These are phyloP conservation scores for Bidens hawaiensis DNA, from an alignment of 140 eudicot genomes.

Conservation along the genomic window DNA sequence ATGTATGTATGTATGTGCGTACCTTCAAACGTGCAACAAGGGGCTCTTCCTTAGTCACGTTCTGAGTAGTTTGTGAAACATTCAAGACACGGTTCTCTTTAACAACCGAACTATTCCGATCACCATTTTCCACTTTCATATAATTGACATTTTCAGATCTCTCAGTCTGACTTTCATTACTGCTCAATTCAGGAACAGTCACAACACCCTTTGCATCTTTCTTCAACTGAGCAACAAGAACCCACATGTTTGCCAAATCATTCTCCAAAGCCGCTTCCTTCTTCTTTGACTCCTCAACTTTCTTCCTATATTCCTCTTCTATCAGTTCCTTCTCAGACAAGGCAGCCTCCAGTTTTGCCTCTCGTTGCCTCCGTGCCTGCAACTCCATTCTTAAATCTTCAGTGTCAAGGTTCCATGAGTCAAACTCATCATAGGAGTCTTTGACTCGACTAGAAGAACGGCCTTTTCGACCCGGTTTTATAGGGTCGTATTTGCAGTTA, in stretches of 20 bases:
- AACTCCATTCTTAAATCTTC: conserved; percentile 80
- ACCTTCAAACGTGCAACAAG: conserved; percentile 95
- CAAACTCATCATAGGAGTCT: conserved; percentile 68
- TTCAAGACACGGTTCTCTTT: conserved; percentile 50
- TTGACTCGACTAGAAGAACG: conserved; percentile 56
- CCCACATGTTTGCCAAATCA: conserved; percentile 99
- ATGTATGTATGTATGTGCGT: conserved; percentile 1
- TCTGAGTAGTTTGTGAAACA: conserved; percentile 32
- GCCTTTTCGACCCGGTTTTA: conserved; percentile 54
- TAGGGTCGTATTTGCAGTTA: conserved; percentile 48
- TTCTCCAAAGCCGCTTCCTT: conserved; percentile 84
- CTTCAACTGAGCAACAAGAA: conserved; percentile 94
- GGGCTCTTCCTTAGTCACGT: conserved; percentile 68
- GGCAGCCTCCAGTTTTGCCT: conserved; percentile 76
- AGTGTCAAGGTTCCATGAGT: conserved; percentile 64
- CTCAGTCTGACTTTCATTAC: conserved; percentile 31
- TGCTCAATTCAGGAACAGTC: conserved; percentile 32
- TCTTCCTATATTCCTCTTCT: conserved; percentile 74
- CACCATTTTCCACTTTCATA: conserved; percentile 35
- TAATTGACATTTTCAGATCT: conserved; percentile 25
- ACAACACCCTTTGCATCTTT: conserved; percentile 45
- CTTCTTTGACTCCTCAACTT: conserved; percentile 72
- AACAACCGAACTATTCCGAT: conserved; percentile 25
- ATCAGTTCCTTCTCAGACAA: conserved; percentile 75
- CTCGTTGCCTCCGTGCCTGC: conserved; percentile 82